These are phyloP conservation scores for Fusarium torreyae DNA, from an alignment of 2,329 filamentous ascomycete species.

Conservation along the genomic window DNA sequence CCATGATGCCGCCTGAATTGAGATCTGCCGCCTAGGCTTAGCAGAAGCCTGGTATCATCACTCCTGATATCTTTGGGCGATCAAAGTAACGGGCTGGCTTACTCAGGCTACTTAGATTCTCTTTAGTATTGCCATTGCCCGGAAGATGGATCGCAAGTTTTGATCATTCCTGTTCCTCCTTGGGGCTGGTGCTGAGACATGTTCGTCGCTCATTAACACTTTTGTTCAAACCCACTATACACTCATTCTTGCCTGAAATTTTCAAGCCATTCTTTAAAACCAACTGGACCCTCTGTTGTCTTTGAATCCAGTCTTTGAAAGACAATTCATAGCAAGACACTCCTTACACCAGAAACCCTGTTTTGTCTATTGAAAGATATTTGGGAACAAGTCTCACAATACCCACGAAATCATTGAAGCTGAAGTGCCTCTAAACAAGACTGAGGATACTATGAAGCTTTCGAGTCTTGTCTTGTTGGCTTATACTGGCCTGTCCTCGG, in stretches of 20 bases:
- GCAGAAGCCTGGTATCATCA: conserved; percentile 28
- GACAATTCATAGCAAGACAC: conserved; percentile 28
- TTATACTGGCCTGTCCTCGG: conserved; percentile 51
- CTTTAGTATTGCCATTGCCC: conserved; percentile 41
- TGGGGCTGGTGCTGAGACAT: conserved; percentile 39
- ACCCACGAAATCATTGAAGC: background rate
- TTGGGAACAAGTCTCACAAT: conserved; percentile 14
- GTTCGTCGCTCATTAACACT: conserved; percentile 30
- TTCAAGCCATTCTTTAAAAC: conserved; percentile 37
- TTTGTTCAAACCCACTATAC: conserved; percentile 35
- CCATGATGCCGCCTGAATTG: conserved; percentile 26
- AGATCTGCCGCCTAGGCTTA: conserved; percentile 41
- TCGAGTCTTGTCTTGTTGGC: conserved; percentile 49
- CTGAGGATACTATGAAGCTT: conserved; percentile 52
- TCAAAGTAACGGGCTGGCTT: conserved; percentile 11
- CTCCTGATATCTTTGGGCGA: conserved; percentile 18
- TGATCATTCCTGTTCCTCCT: conserved; percentile 35
- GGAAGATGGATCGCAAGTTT: conserved; percentile 9
- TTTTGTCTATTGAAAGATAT: background rate
- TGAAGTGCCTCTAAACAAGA: conserved; percentile 1
- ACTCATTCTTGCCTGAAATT: conserved; percentile 43
- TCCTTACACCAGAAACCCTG: conserved; percentile 4
- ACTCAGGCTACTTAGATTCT: conserved; percentile 13
- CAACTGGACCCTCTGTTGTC: conserved; percentile 35
- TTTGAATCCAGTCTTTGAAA: conserved; percentile 28